Evolutionary conservation across 768 basidiomycete genomes (phyloP), one percentile per base, ranked within the genome.

Genomic region (Asterophora parasitica): DNA sequence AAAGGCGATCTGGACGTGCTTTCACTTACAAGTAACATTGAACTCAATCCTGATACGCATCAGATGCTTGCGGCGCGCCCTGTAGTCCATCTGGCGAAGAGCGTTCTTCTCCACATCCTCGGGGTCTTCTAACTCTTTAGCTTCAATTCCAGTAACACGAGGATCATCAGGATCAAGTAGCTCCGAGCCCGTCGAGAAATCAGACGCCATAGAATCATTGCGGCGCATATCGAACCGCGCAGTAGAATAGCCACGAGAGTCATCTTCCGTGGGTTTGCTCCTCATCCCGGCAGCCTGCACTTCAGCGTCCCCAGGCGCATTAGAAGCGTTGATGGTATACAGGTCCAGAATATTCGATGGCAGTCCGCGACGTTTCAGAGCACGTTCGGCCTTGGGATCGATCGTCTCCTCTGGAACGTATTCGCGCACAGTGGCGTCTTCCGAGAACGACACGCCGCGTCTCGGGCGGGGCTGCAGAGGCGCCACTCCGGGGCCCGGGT

Each of bases 141-240:
- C 72, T 54, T 64, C 71, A 26, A 75, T 63, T 4, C 83, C 83
- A 36, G 82, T 87, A 17, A 88, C 68, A 35, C 75, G 71, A 42
- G 85, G 86, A 63, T 90, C 87, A 54, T 90, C 85, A 13, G 79
- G 75, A 59, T 91, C 88, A 32, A 85, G 63, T 7, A 77, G 47
- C 12, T 83, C 78, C 15, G 78, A 79, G 39, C 70, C 65, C 33
- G 54, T 48, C 13, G 71, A 71, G 17, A 46, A 62, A 41, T 67
- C 62, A 20, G 78, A 82, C 30, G 62, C 63, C 52, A 66, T 68
- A 1, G 82, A 79, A 51, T 75, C 68, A 19, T 50, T 51, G 27
- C 78, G 70, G 20, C 65, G 60, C 56, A 69, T 64, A 41, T 58
- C 55, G 30, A 60, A 54, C 42, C 61, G 63, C 31, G 46, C 57